Conservation (phyloP, 176 grass and related monocot species). For the Ampelocalamus luodianensis region DNA sequence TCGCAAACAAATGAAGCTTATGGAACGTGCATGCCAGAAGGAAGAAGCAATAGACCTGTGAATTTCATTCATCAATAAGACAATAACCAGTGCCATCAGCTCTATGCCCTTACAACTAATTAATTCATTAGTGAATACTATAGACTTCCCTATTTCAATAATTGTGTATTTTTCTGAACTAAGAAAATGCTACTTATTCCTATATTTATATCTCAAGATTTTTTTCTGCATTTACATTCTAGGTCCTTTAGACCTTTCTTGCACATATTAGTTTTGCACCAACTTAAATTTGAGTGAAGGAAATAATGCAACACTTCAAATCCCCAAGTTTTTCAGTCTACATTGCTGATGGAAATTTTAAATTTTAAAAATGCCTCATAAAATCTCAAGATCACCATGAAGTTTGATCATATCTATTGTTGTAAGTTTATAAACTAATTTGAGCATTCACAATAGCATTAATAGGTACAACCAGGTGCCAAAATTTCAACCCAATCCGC, state of each 20-base stretch:
- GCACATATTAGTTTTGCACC: neutral
- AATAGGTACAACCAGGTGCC: neutral
- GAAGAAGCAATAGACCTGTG: no score
- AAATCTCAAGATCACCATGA: neutral
- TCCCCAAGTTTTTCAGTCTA: neutral
- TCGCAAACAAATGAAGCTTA: neutral
- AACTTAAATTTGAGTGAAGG: constrained; percentile 8
- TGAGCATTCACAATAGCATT: neutral
- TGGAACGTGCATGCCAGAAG: neutral
- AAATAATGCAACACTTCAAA: neutral
- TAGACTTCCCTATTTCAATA: neutral
- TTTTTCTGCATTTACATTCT: neutral
- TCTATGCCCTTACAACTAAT: no score
- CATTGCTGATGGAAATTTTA: neutral
- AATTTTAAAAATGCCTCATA: neutral
- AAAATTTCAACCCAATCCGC: neutral
- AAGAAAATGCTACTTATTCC: neutral
- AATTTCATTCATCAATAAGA: no score
- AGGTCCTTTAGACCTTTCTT: neutral
- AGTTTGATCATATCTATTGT: neutral
- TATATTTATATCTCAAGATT: neutral
- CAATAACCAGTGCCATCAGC: no score
- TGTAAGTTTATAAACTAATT: constrained; percentile 1
- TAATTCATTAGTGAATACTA: no score
- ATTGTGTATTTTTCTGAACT: neutral